These are phyloP conservation scores for Prunus kanzakura DNA, from an alignment of 306 rosid genomes.

Conservation along the genomic window DNA sequence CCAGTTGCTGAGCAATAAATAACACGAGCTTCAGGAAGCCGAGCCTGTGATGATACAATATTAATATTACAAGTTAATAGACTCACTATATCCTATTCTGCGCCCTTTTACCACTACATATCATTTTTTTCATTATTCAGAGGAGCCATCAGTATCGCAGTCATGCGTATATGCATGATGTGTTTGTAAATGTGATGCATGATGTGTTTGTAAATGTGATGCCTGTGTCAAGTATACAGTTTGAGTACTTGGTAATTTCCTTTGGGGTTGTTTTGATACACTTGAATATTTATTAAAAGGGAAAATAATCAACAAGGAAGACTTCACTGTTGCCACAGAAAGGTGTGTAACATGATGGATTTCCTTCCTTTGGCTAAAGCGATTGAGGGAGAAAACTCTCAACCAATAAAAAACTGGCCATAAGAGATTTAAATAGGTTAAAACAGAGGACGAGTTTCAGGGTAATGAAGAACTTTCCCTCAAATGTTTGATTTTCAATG, in stretches of 20 bases:
- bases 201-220: neutral
- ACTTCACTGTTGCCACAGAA: neutral
- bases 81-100: neutral
- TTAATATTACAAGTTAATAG: conserved; percentile 18
- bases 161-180: neutral
- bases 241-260: neutral
- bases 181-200: neutral
- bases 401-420: too few species aligned
- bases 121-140: neutral
- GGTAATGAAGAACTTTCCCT: too few species aligned
- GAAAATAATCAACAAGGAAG: neutral
- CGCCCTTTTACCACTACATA: neutral
- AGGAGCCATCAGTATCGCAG: neutral
- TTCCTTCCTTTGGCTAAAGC: too few species aligned
- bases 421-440: too few species aligned
- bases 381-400: too few species aligned
- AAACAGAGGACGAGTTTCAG: too few species aligned
- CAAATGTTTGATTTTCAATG: too few species aligned
- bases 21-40: conserved; percentile 85
- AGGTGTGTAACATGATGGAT: too few species aligned
- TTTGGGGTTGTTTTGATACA: neutral
- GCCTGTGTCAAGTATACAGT: neutral
- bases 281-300: too few species aligned
- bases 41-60: conserved; percentile 53
- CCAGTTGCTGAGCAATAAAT: conserved; percentile 98